Conservation (phyloP, 306 rosid species). For the Medicago arabica region DNA sequence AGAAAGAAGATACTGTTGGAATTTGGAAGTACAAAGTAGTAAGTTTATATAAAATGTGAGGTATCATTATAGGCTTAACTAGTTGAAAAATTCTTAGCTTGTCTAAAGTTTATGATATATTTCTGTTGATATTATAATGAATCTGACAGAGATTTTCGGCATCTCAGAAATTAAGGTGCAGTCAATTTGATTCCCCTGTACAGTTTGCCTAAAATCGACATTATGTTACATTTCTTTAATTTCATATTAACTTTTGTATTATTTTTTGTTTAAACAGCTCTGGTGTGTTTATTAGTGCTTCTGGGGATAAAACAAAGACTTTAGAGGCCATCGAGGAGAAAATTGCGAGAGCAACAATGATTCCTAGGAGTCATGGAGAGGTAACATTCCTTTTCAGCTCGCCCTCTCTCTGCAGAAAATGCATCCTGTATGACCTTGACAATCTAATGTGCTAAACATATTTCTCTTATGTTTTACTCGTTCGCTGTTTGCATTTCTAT, state of each 20-base stretch:
- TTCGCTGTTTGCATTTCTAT: constrained; percentile 5
- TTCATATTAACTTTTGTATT: constrained; percentile 30
- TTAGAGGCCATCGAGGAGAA: constrained; percentile 78
- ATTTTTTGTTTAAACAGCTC: constrained; percentile 61
- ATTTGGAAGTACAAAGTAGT: constrained; percentile 7
- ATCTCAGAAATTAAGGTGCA: constrained; percentile 34
- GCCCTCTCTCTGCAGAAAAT: constrained; percentile 4
- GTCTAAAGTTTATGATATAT: constrained; percentile 15
- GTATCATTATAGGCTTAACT: constrained; percentile 2
- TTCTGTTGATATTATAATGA: constrained; percentile 20
- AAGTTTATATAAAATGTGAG: constrained; percentile 12
- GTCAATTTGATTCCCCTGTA: constrained; percentile 27
- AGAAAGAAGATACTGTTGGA: constrained; percentile 29
- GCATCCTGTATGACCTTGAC: constrained; percentile 27
- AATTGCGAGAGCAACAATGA: constrained; percentile 85
- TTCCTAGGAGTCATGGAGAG: constrained; percentile 92
- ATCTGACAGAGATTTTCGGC: constrained; percentile 32
- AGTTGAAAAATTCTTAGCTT: constrained; percentile 21
- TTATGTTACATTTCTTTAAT: constrained; percentile 32
- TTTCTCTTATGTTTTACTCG: background rate
- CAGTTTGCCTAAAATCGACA: constrained; percentile 27
- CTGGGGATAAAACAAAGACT: constrained; percentile 73
- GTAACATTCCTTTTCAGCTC: constrained; percentile 48
- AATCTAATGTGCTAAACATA: constrained; percentile 2
- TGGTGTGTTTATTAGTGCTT: constrained; percentile 77